phyloP scores from a whole-genome alignment of 257 asterid species.

The Solanum dulcamara region DNA sequence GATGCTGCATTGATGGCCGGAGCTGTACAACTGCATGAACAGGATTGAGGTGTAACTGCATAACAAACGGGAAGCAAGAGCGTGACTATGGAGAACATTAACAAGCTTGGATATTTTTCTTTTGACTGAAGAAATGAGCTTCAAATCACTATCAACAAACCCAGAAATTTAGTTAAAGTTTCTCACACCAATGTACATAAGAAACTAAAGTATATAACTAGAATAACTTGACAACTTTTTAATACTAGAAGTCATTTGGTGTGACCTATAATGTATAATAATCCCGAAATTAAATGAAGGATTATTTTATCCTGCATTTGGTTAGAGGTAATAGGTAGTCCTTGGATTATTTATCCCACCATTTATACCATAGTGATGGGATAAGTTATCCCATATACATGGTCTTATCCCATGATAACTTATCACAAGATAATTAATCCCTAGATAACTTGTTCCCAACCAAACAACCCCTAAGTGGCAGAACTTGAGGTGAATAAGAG shows the following conservation, averaged over 20 bases:
- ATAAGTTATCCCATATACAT: neutral
- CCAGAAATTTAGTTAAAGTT: neutral
- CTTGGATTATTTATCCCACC: neutral
- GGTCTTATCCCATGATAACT: no score
- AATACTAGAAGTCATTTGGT: neutral
- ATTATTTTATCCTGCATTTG: neutral
- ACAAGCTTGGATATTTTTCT: neutral
- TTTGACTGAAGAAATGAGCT: neutral
- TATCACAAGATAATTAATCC: neutral
- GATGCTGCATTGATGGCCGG: conserved; percentile 60
- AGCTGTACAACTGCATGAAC: conserved; percentile 77
- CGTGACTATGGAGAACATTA: neutral
- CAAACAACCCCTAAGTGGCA: neutral
- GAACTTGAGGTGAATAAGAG: neutral
- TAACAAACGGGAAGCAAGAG: conserved; percentile 8
- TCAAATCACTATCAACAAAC: neutral
- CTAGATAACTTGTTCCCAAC: neutral
- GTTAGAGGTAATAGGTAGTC: neutral
- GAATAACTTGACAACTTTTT: neutral
- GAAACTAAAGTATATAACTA: neutral
- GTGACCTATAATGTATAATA: no score
- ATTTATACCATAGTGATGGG: neutral
- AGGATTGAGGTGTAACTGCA: conserved; percentile 86
- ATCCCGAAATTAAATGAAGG: neutral
- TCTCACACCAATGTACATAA: neutral